Percentiles rank a stretch among this genome's conserved stretches.
phyloP scores from a whole-genome alignment of 768 basidiomycete genomes.

The Rhodotorula diobovata region DNA sequence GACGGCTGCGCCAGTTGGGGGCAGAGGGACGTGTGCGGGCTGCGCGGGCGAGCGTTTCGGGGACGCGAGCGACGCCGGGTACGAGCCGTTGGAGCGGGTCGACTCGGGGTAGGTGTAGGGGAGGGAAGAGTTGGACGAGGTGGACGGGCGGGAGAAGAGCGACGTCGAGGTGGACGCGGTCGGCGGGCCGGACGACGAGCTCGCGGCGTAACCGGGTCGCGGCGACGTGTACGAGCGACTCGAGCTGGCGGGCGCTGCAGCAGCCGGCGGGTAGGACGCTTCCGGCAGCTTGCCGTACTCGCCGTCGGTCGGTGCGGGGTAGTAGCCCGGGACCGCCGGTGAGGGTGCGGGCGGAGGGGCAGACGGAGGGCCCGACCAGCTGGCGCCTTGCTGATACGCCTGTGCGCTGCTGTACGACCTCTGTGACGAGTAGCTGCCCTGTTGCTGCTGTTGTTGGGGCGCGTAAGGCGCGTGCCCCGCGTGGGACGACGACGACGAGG shows the following conservation, averaged over 20 bases:
- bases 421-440: not conserved
- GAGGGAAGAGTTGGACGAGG: conserved; percentile 20
- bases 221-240: conserved; percentile 6
- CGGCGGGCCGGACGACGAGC: conserved; percentile 27
- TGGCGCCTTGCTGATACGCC: not conserved
- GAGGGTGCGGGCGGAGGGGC: not conserved
- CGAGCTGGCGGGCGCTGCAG: too few relatives aligned
- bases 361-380: not conserved
- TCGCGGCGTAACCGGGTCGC: conserved; percentile 7
- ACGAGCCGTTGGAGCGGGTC: not conserved
- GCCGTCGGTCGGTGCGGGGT: not conserved
- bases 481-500: not conserved
- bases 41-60: conserved; percentile 2
- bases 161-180: conserved; percentile 24
- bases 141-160: conserved; percentile 12
- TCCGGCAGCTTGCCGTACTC: not conserved
- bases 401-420: not conserved
- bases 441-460: not conserved
- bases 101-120: conserved; percentile 26
- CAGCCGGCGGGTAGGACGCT: not conserved
- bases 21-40: not conserved
- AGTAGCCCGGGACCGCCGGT: not conserved
- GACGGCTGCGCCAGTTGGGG: not conserved
- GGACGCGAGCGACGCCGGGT: not conserved
- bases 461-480: not conserved